Conservation (phyloP, 139 green algal genomes). For the Asterochloris sp. region DNA sequence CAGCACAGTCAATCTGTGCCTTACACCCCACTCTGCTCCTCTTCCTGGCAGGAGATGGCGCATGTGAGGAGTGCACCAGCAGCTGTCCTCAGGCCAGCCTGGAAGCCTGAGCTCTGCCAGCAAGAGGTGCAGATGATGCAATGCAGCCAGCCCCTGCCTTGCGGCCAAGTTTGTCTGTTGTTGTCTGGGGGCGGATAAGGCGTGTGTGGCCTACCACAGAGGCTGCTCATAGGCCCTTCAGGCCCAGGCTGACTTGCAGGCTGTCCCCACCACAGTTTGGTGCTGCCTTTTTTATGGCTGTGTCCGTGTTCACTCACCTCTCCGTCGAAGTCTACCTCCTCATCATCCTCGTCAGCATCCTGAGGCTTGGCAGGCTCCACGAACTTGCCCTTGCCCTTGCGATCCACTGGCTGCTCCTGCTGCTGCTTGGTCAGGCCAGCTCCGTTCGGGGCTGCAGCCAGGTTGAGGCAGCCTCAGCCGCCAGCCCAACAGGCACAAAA, state of each 20-base stretch:
- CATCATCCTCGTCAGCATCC: conserved; percentile 24
- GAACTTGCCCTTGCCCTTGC: conserved; percentile 16
- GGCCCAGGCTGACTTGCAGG: too few species aligned
- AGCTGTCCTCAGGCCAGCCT: too few species aligned
- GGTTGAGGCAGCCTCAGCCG: too few species aligned
- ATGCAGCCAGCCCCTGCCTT: too few species aligned
- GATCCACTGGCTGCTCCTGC: neutral
- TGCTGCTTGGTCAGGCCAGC: neutral
- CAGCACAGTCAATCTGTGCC: too few species aligned
- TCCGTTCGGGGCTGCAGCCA: neutral
- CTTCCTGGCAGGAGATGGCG: too few species aligned
- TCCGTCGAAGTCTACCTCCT: conserved; percentile 12
- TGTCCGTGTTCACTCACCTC: neutral
- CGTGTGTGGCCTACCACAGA: neutral
- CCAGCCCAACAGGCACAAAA: neutral
- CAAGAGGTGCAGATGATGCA: too few species aligned
- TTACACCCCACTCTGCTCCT: too few species aligned
- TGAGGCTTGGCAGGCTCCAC: conserved; percentile 8
- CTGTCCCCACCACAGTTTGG: neutral
- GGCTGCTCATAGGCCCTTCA: neutral
- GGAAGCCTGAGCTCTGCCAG: too few species aligned
- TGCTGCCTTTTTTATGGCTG: too few species aligned
- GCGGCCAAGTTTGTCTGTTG: too few species aligned
- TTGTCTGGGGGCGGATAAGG: neutral
- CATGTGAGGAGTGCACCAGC: too few species aligned